A percentile compares a stretch with the other conserved stretches of the same genome.
phyloP scores from a whole-genome alignment of 805 yeast genomes.

The Kazachstania psychrophila region DNA sequence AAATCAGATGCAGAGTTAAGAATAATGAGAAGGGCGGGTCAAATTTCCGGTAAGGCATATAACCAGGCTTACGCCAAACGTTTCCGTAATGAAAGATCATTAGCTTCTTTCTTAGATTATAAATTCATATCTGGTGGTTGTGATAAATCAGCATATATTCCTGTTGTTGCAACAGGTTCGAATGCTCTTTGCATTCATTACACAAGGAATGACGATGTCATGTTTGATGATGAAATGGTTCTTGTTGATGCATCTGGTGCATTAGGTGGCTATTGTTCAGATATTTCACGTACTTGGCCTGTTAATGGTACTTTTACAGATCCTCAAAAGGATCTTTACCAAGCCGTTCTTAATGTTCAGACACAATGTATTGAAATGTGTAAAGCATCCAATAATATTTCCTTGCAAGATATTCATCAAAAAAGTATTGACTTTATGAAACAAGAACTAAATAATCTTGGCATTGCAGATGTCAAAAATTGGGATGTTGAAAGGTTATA shows the following conservation, averaged over 20 bases:
- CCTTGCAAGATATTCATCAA: slow-evolving; percentile 70
- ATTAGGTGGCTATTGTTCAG: slow-evolving; percentile 89
- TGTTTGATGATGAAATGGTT: slow-evolving; percentile 71
- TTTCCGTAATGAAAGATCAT: slow-evolving; percentile 63
- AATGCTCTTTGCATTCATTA: slow-evolving; percentile 90
- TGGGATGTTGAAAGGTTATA: slow-evolving; percentile 52
- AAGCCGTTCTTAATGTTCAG: slow-evolving; percentile 79
- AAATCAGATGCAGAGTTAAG: slow-evolving; percentile 71
- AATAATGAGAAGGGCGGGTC: slow-evolving; percentile 75
- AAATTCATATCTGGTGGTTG: slow-evolving; percentile 82
- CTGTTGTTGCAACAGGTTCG: slow-evolving; percentile 91
- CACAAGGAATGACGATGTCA: slow-evolving; percentile 79
- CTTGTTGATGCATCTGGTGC: slow-evolving; percentile 94
- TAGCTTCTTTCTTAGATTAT: slow-evolving; percentile 74
- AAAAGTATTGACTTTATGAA: slow-evolving; percentile 51
- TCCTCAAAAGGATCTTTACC: slow-evolving; percentile 79
- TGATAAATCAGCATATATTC: slow-evolving; percentile 81
- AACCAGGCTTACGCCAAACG: slow-evolving; percentile 68
- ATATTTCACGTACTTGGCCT: slow-evolving; percentile 96
- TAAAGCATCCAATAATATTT: slow-evolving; percentile 40
- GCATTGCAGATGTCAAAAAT: slow-evolving; percentile 45
- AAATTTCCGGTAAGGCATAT: slow-evolving; percentile 72
- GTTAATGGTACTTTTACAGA: slow-evolving; percentile 60
- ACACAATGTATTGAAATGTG: slow-evolving; percentile 68
- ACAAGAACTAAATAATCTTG: slow-evolving; percentile 60